These are phyloP conservation scores for Lumnitzera littorea DNA, from an alignment of 345 rosid species.

Conservation along the genomic window DNA sequence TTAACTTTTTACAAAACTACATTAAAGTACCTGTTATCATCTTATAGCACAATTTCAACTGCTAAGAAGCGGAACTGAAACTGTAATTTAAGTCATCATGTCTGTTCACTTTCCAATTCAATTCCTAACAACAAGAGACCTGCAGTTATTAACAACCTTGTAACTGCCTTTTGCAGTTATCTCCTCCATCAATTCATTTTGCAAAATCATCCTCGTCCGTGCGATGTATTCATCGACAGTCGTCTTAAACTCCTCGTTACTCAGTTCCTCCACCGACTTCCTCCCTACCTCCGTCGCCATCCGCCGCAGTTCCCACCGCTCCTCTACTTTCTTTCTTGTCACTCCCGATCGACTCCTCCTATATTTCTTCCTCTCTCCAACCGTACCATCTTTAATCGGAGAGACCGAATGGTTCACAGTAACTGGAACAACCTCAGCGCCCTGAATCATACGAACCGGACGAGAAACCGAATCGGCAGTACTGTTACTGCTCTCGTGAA, in stretches of 20 bases:
- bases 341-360: slow-evolving; percentile 2
- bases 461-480: too few relatives aligned
- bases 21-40: too few relatives aligned
- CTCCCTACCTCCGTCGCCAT: not conserved
- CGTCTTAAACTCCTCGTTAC: slow-evolving; percentile 6
- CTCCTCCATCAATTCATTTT: not conserved
- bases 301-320: not conserved
- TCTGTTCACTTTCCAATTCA: not conserved
- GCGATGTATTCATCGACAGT: slow-evolving; percentile 2
- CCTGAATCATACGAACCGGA: too few relatives aligned
- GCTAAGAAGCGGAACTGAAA: too few relatives aligned
- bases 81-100: too few relatives aligned
- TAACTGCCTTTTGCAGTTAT: not conserved
- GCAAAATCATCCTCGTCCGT: not conserved
- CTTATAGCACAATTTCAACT: too few relatives aligned
- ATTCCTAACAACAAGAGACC: slow-evolving; percentile 4
- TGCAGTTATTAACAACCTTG: not conserved
- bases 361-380: not conserved
- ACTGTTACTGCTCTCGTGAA: too few relatives aligned
- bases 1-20: too few relatives aligned
- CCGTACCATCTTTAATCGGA: too few relatives aligned
- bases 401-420: too few relatives aligned
- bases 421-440: too few relatives aligned
- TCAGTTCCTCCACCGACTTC: slow-evolving; percentile 5
- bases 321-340: not conserved